A percentile compares a stretch with the other conserved stretches of the same genome.
These are phyloP conservation scores for Fusarium chuoi DNA, from an alignment of 2,329 filamentous ascomycete genomes.

Conservation along the genomic window DNA sequence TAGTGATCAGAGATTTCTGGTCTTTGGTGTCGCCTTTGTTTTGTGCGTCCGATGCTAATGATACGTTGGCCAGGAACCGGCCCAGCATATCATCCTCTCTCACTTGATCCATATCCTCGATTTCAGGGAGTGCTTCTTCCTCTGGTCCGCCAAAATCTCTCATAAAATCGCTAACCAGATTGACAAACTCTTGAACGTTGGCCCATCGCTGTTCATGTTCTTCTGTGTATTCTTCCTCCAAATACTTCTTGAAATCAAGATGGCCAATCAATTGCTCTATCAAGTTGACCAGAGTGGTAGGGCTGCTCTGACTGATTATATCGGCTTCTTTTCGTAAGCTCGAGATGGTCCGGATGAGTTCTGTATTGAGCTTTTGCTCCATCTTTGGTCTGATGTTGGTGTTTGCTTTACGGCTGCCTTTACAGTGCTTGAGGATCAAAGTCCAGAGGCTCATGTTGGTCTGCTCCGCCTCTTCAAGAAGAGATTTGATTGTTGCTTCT, in stretches of 20 bases:
- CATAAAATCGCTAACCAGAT: conserved; percentile 78
- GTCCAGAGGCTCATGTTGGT: conserved; percentile 78
- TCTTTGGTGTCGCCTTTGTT: conserved; percentile 68
- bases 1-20: conserved; percentile 75
- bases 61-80: conserved; percentile 88
- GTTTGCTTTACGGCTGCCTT: conserved; percentile 58
- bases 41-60: conserved; percentile 83
- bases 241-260: conserved; percentile 77
- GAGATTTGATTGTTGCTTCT: conserved; percentile 76
- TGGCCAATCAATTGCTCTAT: conserved; percentile 68
- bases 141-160: conserved; percentile 55
- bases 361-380: conserved; percentile 64
- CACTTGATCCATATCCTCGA: conserved; percentile 77
- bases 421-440: conserved; percentile 69
- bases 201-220: conserved; percentile 84
- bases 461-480: conserved; percentile 81
- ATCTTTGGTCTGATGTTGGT: conserved; percentile 62
- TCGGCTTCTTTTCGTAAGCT: conserved; percentile 46
- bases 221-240: conserved; percentile 76
- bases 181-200: conserved; percentile 89
- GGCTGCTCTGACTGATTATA: conserved; percentile 41
- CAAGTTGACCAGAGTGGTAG: conserved; percentile 56
- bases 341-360: conserved; percentile 58
- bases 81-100: conserved; percentile 73
- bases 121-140: conserved; percentile 69